These are phyloP conservation scores for Cochlearia excelsa DNA, from an alignment of 345 rosid species.

Conservation along the genomic window DNA sequence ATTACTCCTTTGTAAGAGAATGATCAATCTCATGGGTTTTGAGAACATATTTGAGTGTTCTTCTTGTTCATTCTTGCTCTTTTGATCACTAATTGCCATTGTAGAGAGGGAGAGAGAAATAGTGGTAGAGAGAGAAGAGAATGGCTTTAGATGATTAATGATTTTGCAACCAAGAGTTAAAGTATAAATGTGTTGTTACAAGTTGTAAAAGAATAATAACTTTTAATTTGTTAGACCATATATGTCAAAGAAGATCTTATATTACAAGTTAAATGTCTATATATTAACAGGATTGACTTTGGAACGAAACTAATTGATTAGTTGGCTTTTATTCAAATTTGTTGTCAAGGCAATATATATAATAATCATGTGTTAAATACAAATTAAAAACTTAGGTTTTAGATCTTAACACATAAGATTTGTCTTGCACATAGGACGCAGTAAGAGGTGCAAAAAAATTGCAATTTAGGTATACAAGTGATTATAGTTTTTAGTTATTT, in stretches of 20 bases:
- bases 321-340: too few species aligned
- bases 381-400: constrained; percentile 11
- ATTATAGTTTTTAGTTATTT: too few species aligned
- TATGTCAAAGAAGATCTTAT: constrained; percentile 25
- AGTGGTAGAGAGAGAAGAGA: not conserved
- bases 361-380: too few species aligned
- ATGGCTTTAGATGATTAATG: constrained; percentile 5
- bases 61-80: constrained; percentile 18
- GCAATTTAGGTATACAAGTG: not conserved
- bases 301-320: too few species aligned
- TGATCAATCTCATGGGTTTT: constrained; percentile 22
- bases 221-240: constrained; percentile 17
- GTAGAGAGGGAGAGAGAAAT: not conserved
- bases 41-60: constrained; percentile 18
- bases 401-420: not conserved
- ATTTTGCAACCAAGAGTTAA: not conserved
- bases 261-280: constrained; percentile 12
- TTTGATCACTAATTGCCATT: constrained; percentile 17
- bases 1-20: constrained; percentile 8
- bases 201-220: constrained; percentile 24
- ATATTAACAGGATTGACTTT: constrained; percentile 6
- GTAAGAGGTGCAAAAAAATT: constrained; percentile 7
- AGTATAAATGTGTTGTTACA: constrained; percentile 24
- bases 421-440: not conserved
- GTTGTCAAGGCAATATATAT: constrained; percentile 9